Evolutionary conservation across 345 rosid species (phyloP).

Genomic region (Populus ilicifolia): DNA sequence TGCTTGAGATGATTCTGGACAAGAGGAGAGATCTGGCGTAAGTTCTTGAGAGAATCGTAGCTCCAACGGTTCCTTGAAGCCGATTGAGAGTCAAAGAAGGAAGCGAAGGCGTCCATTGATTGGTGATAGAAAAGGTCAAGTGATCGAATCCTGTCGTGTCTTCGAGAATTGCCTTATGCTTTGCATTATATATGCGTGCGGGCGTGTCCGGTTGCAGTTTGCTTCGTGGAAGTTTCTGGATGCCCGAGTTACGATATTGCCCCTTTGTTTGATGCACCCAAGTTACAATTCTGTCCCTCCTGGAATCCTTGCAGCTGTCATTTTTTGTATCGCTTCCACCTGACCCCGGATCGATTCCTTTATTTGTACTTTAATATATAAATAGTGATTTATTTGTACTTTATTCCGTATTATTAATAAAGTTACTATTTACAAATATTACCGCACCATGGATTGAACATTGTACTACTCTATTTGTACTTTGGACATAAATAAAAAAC

Average conservation of each 20-base stretch:
- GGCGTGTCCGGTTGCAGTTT: neutral
- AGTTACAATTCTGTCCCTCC: neutral
- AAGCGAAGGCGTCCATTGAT: slow-evolving; percentile 73
- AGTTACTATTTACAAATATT: too few relatives aligned
- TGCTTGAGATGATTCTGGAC: slow-evolving; percentile 87
- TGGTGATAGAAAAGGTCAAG: neutral
- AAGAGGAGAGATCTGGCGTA: slow-evolving; percentile 68
- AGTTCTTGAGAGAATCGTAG: slow-evolving; percentile 69
- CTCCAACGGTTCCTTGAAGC: slow-evolving; percentile 49
- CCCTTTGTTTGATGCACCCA: neutral
- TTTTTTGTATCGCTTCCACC: too few relatives aligned
- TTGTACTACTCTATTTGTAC: too few relatives aligned
- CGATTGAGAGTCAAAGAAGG: slow-evolving; percentile 65
- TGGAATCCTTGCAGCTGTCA: too few relatives aligned
- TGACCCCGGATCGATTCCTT: too few relatives aligned
- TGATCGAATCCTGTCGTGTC: neutral
- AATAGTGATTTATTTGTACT: too few relatives aligned
- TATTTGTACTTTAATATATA: too few relatives aligned
- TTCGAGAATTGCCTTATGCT: neutral
- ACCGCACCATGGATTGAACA: too few relatives aligned
- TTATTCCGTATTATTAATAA: too few relatives aligned
- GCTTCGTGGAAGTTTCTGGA: slow-evolving; percentile 10
- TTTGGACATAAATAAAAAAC: too few relatives aligned
- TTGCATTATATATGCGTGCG: neutral
- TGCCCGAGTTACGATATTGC: neutral